These are phyloP conservation scores for Prunus padus DNA, from an alignment of 306 rosid genomes.

Conservation along the genomic window DNA sequence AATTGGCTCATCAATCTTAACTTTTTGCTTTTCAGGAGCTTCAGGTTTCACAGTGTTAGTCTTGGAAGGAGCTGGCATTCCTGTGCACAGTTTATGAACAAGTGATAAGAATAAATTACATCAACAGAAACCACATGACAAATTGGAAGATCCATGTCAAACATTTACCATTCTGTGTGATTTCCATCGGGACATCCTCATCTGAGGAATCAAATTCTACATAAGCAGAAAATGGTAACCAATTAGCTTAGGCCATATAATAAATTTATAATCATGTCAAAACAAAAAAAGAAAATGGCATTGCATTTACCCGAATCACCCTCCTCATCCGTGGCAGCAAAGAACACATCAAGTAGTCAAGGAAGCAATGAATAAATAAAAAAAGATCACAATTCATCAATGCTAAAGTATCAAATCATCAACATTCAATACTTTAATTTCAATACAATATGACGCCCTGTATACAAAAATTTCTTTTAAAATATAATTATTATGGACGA, in stretches of 20 bases:
- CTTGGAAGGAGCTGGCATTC: slow-evolving; percentile 44
- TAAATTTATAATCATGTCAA: neutral
- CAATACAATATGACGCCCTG: neutral
- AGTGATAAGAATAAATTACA: neutral
- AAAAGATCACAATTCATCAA: neutral
- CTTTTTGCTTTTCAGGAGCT: slow-evolving; percentile 45
- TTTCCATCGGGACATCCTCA: slow-evolving; percentile 32
- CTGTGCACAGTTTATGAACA: slow-evolving; percentile 24
- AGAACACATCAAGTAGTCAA: slow-evolving; percentile 1
- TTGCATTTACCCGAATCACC: slow-evolving; percentile 32
- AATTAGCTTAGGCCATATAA: neutral
- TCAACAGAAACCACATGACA: neutral
- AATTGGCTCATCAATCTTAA: slow-evolving; percentile 53
- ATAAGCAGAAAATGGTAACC: neutral
- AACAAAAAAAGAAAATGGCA: neutral
- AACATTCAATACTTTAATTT: neutral
- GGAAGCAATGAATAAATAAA: neutral
- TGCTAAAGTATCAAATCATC: neutral
- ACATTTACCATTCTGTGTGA: slow-evolving; percentile 54
- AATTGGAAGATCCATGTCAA: neutral
- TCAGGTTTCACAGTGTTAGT: slow-evolving; percentile 31
- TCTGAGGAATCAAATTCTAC: slow-evolving; percentile 38
- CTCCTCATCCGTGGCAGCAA: slow-evolving; percentile 31
- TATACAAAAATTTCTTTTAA: too few relatives aligned
- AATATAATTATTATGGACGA: too few relatives aligned